Conservation (phyloP, 345 rosid species). For the Gossypium arboreum region DNA sequence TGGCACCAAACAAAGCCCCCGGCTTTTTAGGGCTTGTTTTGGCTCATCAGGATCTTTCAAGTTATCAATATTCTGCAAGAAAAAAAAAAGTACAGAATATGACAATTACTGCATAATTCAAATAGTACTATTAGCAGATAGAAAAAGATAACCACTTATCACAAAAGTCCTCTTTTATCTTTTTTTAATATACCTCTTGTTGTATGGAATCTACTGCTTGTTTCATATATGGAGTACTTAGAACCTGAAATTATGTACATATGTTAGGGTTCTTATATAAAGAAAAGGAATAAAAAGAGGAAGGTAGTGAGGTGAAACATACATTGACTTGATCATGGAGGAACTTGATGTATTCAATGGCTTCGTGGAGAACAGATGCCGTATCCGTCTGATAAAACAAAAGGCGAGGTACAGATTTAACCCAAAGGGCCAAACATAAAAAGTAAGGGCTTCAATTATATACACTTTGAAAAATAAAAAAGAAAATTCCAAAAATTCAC, state of each 20-base stretch:
- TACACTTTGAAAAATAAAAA: conserved; percentile 10
- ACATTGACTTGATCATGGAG: conserved; percentile 78
- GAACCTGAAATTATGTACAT: conserved; percentile 34
- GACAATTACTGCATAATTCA: neutral
- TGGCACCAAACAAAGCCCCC: conserved; percentile 84
- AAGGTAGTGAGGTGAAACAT: conserved; percentile 24
- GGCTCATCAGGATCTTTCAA: conserved; percentile 36
- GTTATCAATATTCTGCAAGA: conserved; percentile 29
- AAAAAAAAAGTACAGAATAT: neutral
- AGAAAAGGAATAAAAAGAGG: neutral
- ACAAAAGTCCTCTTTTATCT: neutral
- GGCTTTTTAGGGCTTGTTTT: conserved; percentile 60
- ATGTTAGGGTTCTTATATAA: neutral
- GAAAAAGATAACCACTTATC: neutral
- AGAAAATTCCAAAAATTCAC: conserved; percentile 32
- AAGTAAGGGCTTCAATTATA: conserved; percentile 10
- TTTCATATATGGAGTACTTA: conserved; percentile 59
- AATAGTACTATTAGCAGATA: neutral
- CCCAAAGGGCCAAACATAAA: neutral
- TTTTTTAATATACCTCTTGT: conserved; percentile 49
- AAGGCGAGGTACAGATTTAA: neutral
- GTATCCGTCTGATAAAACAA: conserved; percentile 69
- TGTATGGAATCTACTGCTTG: conserved; percentile 46
- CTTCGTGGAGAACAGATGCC: conserved; percentile 92
- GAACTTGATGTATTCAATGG: conserved; percentile 70